These are phyloP conservation scores for Lecanosticta acicola DNA, from an alignment of 2,329 filamentous ascomycete genomes.

Conservation along the genomic window DNA sequence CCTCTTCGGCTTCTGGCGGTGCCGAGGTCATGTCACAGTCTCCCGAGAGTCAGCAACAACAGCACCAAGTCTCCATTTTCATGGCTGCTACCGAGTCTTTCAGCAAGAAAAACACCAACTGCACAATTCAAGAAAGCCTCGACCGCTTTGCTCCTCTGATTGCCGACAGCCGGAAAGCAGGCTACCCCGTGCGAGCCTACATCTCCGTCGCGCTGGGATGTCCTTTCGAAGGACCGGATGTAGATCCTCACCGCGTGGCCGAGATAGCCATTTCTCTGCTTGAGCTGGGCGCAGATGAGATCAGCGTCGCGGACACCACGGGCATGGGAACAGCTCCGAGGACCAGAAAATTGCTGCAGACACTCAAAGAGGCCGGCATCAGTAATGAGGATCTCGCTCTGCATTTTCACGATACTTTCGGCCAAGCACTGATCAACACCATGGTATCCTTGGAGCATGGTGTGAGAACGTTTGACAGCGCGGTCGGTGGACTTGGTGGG, in stretches of 20 bases:
- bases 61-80: slow-evolving; percentile 71
- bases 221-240: slow-evolving; percentile 63
- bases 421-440: slow-evolving; percentile 76
- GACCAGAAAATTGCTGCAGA: slow-evolving; percentile 59
- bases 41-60: slow-evolving; percentile 19
- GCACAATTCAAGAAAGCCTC: slow-evolving; percentile 68
- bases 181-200: slow-evolving; percentile 68
- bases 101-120: slow-evolving; percentile 76
- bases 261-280: slow-evolving; percentile 60
- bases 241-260: slow-evolving; percentile 55
- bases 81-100: slow-evolving; percentile 77
- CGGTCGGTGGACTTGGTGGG: slow-evolving; percentile 73
- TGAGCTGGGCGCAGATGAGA: slow-evolving; percentile 85
- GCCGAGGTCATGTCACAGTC: slow-evolving; percentile 53
- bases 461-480: slow-evolving; percentile 71
- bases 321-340: slow-evolving; percentile 79
- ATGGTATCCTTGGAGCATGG: slow-evolving; percentile 72
- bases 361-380: slow-evolving; percentile 61
- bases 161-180: slow-evolving; percentile 56
- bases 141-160: slow-evolving; percentile 66
- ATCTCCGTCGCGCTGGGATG: slow-evolving; percentile 77
- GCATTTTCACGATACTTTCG: slow-evolving; percentile 88
- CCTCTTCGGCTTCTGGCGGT: slow-evolving; percentile 31
- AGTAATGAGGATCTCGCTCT: slow-evolving; percentile 64
- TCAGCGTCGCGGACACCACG: slow-evolving; percentile 83